These are phyloP conservation scores for Vinca minor DNA, from an alignment of 257 asterid genomes.

Conservation along the genomic window DNA sequence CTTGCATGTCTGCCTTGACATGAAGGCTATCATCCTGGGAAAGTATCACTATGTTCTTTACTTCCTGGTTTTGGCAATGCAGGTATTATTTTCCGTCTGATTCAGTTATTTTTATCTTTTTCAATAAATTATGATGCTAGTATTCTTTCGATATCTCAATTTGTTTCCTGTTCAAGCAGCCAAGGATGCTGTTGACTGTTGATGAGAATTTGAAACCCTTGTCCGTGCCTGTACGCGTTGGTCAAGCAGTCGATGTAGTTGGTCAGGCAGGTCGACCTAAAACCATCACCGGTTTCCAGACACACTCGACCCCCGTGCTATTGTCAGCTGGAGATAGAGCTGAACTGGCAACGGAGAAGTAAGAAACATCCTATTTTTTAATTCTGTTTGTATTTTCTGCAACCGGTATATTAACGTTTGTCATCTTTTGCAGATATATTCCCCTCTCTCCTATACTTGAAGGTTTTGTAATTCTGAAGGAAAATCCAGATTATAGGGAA, in stretches of 20 bases:
- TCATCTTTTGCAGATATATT: constrained; percentile 46
- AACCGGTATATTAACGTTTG: constrained; percentile 1
- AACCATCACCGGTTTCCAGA: constrained; percentile 94
- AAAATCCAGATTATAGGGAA: constrained; percentile 80
- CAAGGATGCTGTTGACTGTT: constrained; percentile 89
- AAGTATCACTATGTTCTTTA: constrained; percentile 80
- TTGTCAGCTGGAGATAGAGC: constrained; percentile 94
- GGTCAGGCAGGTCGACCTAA: constrained; percentile 97
- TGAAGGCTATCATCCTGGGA: constrained; percentile 75
- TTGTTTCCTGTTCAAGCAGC: constrained; percentile 33
- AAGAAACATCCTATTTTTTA: constrained; percentile 11
- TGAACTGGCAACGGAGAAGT: constrained; percentile 96
- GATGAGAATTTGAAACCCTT: constrained; percentile 86
- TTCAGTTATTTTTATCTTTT: not conserved
- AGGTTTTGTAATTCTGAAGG: constrained; percentile 86
- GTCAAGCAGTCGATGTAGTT: constrained; percentile 95
- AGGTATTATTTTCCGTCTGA: constrained; percentile 34
- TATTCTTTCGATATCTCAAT: not conserved
- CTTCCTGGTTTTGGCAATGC: constrained; percentile 87
- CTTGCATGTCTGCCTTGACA: constrained; percentile 75
- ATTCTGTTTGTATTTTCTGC: too few relatives aligned
- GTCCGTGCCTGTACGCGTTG: constrained; percentile 90
- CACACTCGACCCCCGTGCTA: constrained; percentile 89
- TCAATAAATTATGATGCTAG: not conserved
- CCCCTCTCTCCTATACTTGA: constrained; percentile 89